phyloP scores from a whole-genome alignment of 176 grass and related monocot species.

The Eragrostis nindensis region DNA sequence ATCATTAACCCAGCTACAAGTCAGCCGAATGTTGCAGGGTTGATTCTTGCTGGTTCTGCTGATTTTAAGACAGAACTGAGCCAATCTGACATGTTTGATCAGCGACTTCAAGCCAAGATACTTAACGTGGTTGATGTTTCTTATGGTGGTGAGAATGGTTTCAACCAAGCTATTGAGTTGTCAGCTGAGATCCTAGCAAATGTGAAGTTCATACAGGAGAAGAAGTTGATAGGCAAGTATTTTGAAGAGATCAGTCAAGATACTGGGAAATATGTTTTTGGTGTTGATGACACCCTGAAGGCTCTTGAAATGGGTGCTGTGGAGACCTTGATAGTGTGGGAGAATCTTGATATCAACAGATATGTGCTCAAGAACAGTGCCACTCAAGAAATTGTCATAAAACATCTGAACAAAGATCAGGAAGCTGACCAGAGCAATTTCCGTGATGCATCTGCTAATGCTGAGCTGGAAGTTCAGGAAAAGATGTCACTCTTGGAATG shows the following conservation, averaged over 20 bases:
- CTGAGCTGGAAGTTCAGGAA: constrained; percentile 7
- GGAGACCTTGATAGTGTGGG: not conserved
- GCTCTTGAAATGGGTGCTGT: constrained; percentile 10
- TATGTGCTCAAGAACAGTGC: not conserved
- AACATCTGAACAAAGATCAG: constrained; percentile 3
- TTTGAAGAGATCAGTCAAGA: constrained; percentile 11
- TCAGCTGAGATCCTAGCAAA: not conserved
- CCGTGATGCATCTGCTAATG: not conserved
- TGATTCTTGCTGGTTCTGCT: constrained; percentile 10
- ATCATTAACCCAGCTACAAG: constrained; percentile 1
- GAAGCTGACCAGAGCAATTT: constrained; percentile 7
- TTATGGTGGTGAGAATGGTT: constrained; percentile 1
- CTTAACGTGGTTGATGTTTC: constrained; percentile 2
- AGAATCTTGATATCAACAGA: constrained; percentile 5
- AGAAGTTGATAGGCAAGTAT: constrained; percentile 3
- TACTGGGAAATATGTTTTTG: not conserved
- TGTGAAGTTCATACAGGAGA: constrained; percentile 11
- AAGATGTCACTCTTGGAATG: constrained; percentile 3
- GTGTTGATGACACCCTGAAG: constrained; percentile 4
- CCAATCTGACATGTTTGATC: constrained; percentile 10
- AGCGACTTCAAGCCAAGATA: constrained; percentile 6
- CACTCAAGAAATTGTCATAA: constrained; percentile 4
- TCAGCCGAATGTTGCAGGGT: not conserved
- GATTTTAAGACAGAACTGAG: constrained; percentile 3
- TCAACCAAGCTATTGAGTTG: constrained; percentile 2